Evolutionary conservation across 192 early-diverging fungal genomes (phyloP).

Genomic region (Coemansia guatemalensis): DNA sequence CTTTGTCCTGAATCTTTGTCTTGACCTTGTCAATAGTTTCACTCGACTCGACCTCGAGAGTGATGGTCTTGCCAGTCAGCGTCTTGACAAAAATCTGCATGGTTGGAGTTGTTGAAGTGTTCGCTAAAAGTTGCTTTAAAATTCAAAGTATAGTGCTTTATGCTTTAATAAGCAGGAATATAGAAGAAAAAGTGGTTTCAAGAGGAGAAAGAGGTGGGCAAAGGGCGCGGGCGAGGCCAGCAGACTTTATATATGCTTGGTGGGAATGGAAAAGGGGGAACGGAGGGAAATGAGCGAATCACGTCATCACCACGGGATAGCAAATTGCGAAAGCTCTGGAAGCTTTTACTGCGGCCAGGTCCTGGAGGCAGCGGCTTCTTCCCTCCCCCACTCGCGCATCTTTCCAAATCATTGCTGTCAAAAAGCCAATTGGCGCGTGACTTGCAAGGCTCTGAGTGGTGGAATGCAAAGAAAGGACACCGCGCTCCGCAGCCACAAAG

Average conservation of each 20-base stretch:
- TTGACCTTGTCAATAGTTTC: constrained; percentile 82
- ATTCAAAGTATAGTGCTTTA: constrained; percentile 5
- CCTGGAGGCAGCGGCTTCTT: too few relatives aligned
- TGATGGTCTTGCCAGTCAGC: constrained; percentile 96
- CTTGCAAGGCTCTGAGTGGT: too few relatives aligned
- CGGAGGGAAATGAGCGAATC: too few relatives aligned
- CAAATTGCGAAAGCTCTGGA: neutral
- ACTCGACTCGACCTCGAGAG: constrained; percentile 80
- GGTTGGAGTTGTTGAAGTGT: neutral
- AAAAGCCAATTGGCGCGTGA: too few relatives aligned
- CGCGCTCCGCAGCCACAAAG: constrained; percentile 12
- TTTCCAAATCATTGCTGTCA: too few relatives aligned
- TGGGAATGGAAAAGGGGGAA: too few relatives aligned
- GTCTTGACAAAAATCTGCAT: constrained; percentile 66
- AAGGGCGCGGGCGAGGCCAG: too few relatives aligned
- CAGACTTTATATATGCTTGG: too few relatives aligned
- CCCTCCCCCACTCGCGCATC: too few relatives aligned
- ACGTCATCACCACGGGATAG: too few relatives aligned
- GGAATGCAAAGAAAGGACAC: too few relatives aligned
- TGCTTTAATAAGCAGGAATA: neutral
- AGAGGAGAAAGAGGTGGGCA: neutral
- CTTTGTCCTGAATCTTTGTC: constrained; percentile 84
- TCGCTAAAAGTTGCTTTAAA: neutral
- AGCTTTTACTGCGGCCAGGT: neutral
- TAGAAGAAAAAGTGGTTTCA: constrained; percentile 6